Evolutionary conservation across 1,139 yeast species (phyloP).

Genomic region (Groenewaldozyma sp.): DNA sequence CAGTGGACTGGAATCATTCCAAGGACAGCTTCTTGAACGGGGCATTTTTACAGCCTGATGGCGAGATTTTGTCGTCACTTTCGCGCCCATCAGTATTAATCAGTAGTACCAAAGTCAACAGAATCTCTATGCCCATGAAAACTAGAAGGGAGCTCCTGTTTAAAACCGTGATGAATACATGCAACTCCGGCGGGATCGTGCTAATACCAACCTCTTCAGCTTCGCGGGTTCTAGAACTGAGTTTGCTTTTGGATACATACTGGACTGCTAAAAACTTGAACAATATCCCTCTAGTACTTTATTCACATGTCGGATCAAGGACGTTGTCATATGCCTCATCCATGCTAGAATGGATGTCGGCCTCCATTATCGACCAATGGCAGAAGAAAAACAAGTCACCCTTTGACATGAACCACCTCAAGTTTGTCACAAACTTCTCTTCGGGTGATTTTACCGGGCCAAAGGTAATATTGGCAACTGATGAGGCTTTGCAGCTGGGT

Average conservation of each 20-base stretch:
- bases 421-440: too few relatives aligned
- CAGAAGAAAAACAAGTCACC: constrained; percentile 66
- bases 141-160: constrained; percentile 51
- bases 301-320: constrained; percentile 74
- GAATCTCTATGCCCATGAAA: constrained; percentile 52
- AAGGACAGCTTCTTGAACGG: constrained; percentile 80
- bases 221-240: constrained; percentile 71
- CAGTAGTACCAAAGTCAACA: constrained; percentile 64
- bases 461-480: constrained; percentile 74
- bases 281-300: constrained; percentile 55
- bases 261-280: constrained; percentile 42
- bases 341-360: constrained; percentile 93
- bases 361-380: constrained; percentile 72
- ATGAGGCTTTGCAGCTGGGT: constrained; percentile 58
- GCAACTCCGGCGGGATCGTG: constrained; percentile 67
- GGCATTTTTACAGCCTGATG: constrained; percentile 47
- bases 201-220: constrained; percentile 79
- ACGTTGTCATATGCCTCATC: constrained; percentile 75
- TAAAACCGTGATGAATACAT: constrained; percentile 54
- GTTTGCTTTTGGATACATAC: constrained; percentile 58
- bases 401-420: constrained; percentile 48
- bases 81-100: constrained; percentile 78
- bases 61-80: constrained; percentile 53
- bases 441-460: constrained; percentile 57
- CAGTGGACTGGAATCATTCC: constrained; percentile 94